These are phyloP conservation scores for Peniophora sp. DNA, from an alignment of 1,284 basidiomycete genomes.

Conservation along the genomic window DNA sequence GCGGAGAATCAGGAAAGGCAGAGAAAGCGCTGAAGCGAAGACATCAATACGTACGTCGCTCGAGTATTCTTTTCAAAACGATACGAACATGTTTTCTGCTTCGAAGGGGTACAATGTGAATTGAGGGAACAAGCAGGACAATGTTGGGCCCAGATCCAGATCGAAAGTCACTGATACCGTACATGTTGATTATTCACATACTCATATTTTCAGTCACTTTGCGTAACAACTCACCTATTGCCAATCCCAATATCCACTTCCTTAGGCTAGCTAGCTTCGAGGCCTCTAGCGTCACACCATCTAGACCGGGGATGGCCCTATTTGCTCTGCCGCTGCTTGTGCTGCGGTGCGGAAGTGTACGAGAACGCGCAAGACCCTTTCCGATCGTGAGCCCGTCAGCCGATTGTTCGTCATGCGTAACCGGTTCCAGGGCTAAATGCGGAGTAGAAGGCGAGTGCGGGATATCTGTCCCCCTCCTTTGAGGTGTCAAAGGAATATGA, in stretches of 20 bases:
- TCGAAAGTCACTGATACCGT: conserved; percentile 81
- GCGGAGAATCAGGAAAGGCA: conserved; percentile 85
- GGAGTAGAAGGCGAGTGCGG: background rate
- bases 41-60: conserved; percentile 8
- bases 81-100: conserved; percentile 79
- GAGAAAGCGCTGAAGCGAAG: conserved; percentile 71
- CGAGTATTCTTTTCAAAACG: background rate
- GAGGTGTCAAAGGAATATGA: too few species aligned
- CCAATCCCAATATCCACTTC: conserved; percentile 76
- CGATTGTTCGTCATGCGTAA: background rate
- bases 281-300: conserved; percentile 32
- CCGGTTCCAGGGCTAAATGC: background rate
- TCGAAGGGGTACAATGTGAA: conserved; percentile 56
- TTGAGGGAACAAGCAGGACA: conserved; percentile 66
- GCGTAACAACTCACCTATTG: conserved; percentile 53
- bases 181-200: too few species aligned
- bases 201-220: too few species aligned
- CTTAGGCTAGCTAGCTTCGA: conserved; percentile 45
- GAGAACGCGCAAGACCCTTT: conserved; percentile 26
- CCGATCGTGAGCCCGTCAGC: background rate
- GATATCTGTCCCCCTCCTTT: background rate
- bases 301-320: conserved; percentile 13
- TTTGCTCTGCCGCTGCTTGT: conserved; percentile 10
- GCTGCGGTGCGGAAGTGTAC: conserved; percentile 26
- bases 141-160: conserved; percentile 78